phyloP scores from a whole-genome alignment of 495 filamentous ascomycete genomes.

The Aspergillus sparsus region DNA sequence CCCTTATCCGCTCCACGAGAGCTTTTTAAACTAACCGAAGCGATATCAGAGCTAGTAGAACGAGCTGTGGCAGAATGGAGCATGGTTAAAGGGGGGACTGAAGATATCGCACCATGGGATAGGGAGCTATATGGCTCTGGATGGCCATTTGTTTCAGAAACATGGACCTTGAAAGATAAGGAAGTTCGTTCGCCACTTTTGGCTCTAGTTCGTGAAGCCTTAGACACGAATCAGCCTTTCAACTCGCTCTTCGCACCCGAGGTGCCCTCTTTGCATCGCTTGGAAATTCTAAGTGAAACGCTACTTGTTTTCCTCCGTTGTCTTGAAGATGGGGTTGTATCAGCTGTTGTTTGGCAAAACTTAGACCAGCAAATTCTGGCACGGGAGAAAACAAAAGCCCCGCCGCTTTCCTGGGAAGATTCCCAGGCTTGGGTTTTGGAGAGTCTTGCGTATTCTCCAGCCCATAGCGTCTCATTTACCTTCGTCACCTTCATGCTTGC shows the following conservation, averaged over 20 bases:
- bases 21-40: constrained; percentile 83
- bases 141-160: constrained; percentile 72
- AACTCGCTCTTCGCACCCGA: constrained; percentile 59
- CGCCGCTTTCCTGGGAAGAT: constrained; percentile 57
- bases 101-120: constrained; percentile 54
- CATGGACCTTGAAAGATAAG: constrained; percentile 48
- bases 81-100: constrained; percentile 63
- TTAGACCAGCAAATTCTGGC: constrained; percentile 63
- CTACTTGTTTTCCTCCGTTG: constrained; percentile 70
- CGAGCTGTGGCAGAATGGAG: constrained; percentile 78
- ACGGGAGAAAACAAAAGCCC: constrained; percentile 51
- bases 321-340: constrained; percentile 75
- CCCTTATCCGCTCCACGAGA: constrained; percentile 76
- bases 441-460: constrained; percentile 66
- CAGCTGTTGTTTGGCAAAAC: constrained; percentile 63
- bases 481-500: constrained; percentile 79
- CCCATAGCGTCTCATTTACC: constrained; percentile 82
- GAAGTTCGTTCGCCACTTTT: constrained; percentile 36
- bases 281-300: constrained; percentile 69
- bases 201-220: constrained; percentile 58
- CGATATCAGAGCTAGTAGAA: constrained; percentile 72
- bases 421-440: constrained; percentile 70
- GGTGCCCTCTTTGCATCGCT: constrained; percentile 57
- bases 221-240: constrained; percentile 68
- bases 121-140: constrained; percentile 55